A percentile compares a stretch with the other conserved stretches of the same genome.
These are phyloP conservation scores for Gleditsia sinensis DNA, from an alignment of 306 rosid genomes.

Conservation along the genomic window DNA sequence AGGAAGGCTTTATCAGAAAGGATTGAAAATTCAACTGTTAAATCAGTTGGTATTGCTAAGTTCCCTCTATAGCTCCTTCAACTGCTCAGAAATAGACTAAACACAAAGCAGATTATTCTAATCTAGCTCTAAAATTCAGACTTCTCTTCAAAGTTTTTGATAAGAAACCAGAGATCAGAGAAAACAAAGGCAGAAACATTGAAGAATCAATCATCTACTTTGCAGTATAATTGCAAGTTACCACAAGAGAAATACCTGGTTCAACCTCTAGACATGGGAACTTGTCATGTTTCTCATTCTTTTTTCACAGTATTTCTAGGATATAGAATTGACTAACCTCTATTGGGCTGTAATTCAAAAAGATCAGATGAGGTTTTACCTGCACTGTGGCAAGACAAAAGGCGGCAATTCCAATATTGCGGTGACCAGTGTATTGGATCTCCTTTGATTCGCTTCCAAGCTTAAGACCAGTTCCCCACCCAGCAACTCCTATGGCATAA, in stretches of 20 bases:
- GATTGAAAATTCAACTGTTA: conserved; percentile 4
- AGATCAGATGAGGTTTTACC: conserved; percentile 40
- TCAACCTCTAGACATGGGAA: not conserved
- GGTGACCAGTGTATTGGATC: conserved; percentile 43
- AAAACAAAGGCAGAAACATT: not conserved
- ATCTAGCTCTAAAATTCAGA: not conserved
- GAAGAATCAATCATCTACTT: too few relatives aligned
- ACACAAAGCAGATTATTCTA: not conserved
- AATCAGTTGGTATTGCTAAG: not conserved
- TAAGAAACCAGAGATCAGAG: not conserved
- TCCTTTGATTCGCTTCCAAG: conserved; percentile 74
- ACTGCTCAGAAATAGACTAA: not conserved
- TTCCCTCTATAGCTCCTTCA: not conserved
- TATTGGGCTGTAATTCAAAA: not conserved
- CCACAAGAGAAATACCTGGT: not conserved
- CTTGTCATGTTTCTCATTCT: not conserved
- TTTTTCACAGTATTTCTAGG: not conserved
- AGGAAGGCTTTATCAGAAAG: conserved; percentile 15
- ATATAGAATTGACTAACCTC: not conserved
- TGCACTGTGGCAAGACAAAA: conserved; percentile 77
- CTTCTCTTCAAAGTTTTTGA: not conserved
- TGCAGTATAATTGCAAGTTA: not conserved
- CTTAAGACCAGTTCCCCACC: conserved; percentile 89
- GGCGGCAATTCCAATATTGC: conserved; percentile 76
- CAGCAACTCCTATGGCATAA: conserved; percentile 84